Percentiles rank a stretch among this genome's conserved stretches.
These are phyloP conservation scores for Barnettozyma botsteinii DNA, from an alignment of 805 yeast species.

Conservation along the genomic window DNA sequence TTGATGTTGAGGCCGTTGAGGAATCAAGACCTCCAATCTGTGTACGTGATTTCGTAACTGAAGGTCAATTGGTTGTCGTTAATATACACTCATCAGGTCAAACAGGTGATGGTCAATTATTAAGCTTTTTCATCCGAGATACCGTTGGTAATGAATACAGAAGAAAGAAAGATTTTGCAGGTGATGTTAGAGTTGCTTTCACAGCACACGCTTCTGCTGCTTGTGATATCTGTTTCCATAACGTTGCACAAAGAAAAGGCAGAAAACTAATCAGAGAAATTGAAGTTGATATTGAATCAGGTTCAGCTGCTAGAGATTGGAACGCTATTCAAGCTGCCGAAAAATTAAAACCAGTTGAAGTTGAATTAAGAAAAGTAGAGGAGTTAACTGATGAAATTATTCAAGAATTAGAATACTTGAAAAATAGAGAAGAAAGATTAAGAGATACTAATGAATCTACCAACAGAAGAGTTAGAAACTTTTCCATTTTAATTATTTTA, in stretches of 20 bases:
- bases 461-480: slow-evolving; percentile 85
- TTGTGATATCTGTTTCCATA: slow-evolving; percentile 88
- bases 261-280: slow-evolving; percentile 56
- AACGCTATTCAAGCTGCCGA: slow-evolving; percentile 89
- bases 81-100: slow-evolving; percentile 69
- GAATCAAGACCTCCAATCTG: slow-evolving; percentile 59
- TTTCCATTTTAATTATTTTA: slow-evolving; percentile 63
- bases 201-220: slow-evolving; percentile 79
- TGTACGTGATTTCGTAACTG: slow-evolving; percentile 84
- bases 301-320: slow-evolving; percentile 98
- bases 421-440: slow-evolving; percentile 81
- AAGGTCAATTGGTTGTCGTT: slow-evolving; percentile 83
- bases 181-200: slow-evolving; percentile 70
- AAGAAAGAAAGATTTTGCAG: slow-evolving; percentile 69
- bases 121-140: slow-evolving; percentile 66
- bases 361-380: slow-evolving; percentile 81
- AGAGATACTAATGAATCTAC: slow-evolving; percentile 98
- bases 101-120: slow-evolving; percentile 80
- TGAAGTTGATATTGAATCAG: slow-evolving; percentile 89
- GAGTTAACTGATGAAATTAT: slow-evolving; percentile 80
- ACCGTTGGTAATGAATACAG: slow-evolving; percentile 81
- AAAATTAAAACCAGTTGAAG: slow-evolving; percentile 87
- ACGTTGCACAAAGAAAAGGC: slow-evolving; percentile 41
- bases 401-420: slow-evolving; percentile 76
- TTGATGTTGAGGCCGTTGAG: slow-evolving; percentile 46